Evolutionary conservation across 306 rosid species (phyloP).

Genomic region (Elaeagnus macrophylla): DNA sequence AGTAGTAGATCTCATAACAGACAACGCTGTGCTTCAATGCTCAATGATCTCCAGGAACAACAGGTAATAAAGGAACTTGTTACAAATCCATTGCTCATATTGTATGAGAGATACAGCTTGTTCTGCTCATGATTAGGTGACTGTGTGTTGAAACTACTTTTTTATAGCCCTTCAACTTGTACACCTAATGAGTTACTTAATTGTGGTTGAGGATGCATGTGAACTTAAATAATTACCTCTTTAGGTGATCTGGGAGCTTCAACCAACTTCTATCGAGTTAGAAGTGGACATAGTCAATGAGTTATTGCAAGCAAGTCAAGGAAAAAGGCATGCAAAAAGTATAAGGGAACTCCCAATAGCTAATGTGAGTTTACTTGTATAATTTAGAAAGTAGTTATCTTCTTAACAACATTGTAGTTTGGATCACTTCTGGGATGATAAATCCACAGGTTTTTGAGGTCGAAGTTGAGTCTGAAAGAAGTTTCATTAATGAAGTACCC

Average conservation of each 20-base stretch:
- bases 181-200: not conserved
- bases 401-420: conserved; percentile 7
- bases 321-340: conserved; percentile 15
- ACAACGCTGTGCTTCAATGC: conserved; percentile 30
- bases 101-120: not conserved
- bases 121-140: not conserved
- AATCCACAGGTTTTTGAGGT: not conserved
- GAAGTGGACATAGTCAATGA: conserved; percentile 40
- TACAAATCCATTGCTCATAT: conserved; percentile 8
- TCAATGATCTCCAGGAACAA: conserved; percentile 38
- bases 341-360: too few relatives aligned
- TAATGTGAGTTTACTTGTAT: too few relatives aligned
- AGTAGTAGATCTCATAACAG: conserved; percentile 26
- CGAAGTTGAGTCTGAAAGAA: conserved; percentile 19
- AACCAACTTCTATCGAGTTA: conserved; percentile 38
- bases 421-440: not conserved
- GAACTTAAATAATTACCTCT: not conserved
- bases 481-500: too few relatives aligned
- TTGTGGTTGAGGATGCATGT: not conserved
- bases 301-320: conserved; percentile 21
- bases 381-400: conserved; percentile 3
- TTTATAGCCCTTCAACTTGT: too few relatives aligned
- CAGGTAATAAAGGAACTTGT: conserved; percentile 30
- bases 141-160: too few relatives aligned
- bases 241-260: conserved; percentile 42